Base-by-base conservation (phyloP, 208 protist species). In the Trichomonas gallinae region DNA sequence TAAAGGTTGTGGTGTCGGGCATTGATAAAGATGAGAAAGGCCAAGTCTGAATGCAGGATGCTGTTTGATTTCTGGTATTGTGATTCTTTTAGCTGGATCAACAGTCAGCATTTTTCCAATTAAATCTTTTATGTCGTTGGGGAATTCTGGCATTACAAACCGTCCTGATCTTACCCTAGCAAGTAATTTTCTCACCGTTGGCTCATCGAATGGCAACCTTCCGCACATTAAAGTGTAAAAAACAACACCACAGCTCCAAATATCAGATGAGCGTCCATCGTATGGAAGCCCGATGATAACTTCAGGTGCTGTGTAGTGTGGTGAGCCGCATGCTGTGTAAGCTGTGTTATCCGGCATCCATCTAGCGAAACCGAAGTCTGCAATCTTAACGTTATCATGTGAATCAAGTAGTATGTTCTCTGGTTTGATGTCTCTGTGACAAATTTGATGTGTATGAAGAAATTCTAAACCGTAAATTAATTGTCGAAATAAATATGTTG, bases 201-300 rank as follows among this genome's bases (percentile, higher is more conserved):
- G 46, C n/a, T 93, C 87, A 93, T 93, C 44, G 44, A 93, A 93
- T 51, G 87, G 87, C 17, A 93, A 26, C 38, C n/a, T 93, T 38
- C 87, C 87, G 13, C 44, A 38, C 26, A 38, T 93, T 46, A 97
- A 38, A 34, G 96, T 85, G 45, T 97, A 97, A 31, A 97, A 96
- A 83, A 97, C 96, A 13, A 97, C 45, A n/a, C 96, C 96, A 72
- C 72, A 96, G 23, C 89, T 83, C 96, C 96, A 97, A 15, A 97
- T 34, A 93, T 97, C 96, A 38, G 96, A 85, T 3, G 9, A 4
- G 4, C 34, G 0, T 49, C 96, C 96, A 10, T 87, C 44, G 45
- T 93, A 49, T 34, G 23, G 63, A 4, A 51, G 23, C 4, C 44
- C 40, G 31, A 96, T 96, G 44, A 97, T 97, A 0, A 96, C 89